Percentiles rank a stretch among this genome's conserved stretches.
Evolutionary conservation across 495 filamentous ascomycete genomes (phyloP).

Genomic region (Penicillium daleae): DNA sequence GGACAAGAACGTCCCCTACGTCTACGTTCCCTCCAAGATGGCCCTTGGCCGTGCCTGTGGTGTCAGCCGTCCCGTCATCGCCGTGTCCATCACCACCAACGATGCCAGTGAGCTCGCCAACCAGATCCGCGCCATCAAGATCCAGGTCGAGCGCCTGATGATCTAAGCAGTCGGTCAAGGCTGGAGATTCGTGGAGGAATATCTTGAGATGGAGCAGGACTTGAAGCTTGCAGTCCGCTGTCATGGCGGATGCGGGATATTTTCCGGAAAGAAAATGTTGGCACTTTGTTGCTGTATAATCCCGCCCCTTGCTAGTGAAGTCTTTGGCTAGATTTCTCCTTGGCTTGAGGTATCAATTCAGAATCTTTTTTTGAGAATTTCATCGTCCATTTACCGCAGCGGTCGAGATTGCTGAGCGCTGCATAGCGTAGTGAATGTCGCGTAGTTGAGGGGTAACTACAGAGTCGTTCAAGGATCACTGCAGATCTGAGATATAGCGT

Average conservation of each 20-base stretch:
- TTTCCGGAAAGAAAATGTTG: neutral
- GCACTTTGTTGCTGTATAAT: neutral
- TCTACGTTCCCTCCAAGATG: conserved; percentile 65
- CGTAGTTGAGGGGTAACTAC: neutral
- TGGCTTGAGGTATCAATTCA: conserved; percentile 12
- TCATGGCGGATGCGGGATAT: neutral
- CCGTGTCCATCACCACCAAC: conserved; percentile 80
- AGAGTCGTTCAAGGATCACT: neutral
- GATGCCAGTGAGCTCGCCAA: conserved; percentile 61
- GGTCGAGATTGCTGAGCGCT: neutral
- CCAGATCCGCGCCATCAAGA: conserved; percentile 76
- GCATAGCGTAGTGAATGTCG: neutral
- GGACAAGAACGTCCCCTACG: conserved; percentile 78
- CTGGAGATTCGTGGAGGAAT: conserved; percentile 10
- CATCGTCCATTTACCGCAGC: neutral
- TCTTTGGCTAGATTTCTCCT: conserved; percentile 28
- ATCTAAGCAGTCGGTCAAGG: conserved; percentile 63
- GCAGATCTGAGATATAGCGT: neutral
- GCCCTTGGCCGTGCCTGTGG: conserved; percentile 76
- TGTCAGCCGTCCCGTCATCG: conserved; percentile 85
- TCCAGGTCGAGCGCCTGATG: conserved; percentile 95
- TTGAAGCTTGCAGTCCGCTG: neutral
- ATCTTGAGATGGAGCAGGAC: conserved; percentile 5
- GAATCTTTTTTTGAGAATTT: conserved; percentile 21
- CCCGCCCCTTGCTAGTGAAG: conserved; percentile 20